Conservation (phyloP, 306 rosid genomes). For the Echinosophora koreensis region DNA sequence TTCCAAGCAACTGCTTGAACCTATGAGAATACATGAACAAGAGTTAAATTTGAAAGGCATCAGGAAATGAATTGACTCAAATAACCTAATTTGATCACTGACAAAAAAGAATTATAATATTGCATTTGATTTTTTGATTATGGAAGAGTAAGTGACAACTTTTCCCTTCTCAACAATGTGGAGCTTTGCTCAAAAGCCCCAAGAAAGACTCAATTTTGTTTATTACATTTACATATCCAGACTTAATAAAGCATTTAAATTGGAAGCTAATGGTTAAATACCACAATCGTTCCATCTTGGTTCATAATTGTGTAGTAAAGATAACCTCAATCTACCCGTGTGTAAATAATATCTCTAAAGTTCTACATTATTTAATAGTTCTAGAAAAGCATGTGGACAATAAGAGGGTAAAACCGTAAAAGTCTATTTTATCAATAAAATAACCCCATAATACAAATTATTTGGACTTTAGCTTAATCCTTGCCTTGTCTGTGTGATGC, state of each 20-base stretch:
- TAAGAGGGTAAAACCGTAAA: neutral
- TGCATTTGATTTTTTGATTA: neutral
- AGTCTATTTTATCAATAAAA: slow-evolving; percentile 17
- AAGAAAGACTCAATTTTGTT: slow-evolving; percentile 5
- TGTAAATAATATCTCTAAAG: slow-evolving; percentile 1
- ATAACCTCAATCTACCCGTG: neutral
- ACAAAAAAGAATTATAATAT: neutral
- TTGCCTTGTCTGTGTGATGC: slow-evolving; percentile 92
- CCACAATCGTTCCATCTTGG: neutral
- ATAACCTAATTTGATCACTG: neutral
- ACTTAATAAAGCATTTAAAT: slow-evolving; percentile 21
- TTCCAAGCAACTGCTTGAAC: slow-evolving; percentile 98
- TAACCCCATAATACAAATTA: neutral
- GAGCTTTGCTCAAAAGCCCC: slow-evolving; percentile 25
- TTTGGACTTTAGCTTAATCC: slow-evolving; percentile 25
- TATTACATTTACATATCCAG: neutral
- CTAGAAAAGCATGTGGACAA: neutral
- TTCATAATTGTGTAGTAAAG: slow-evolving; percentile 1
- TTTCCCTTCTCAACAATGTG: slow-evolving; percentile 14
- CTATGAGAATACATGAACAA: slow-evolving; percentile 57
- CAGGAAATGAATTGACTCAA: slow-evolving; percentile 17
- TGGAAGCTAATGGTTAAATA: neutral
- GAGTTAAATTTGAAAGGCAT: slow-evolving; percentile 44
- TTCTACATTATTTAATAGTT: neutral
- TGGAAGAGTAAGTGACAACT: neutral